phyloP scores from a whole-genome alignment of 1,139 yeast genomes.

The Taphrina communis region DNA sequence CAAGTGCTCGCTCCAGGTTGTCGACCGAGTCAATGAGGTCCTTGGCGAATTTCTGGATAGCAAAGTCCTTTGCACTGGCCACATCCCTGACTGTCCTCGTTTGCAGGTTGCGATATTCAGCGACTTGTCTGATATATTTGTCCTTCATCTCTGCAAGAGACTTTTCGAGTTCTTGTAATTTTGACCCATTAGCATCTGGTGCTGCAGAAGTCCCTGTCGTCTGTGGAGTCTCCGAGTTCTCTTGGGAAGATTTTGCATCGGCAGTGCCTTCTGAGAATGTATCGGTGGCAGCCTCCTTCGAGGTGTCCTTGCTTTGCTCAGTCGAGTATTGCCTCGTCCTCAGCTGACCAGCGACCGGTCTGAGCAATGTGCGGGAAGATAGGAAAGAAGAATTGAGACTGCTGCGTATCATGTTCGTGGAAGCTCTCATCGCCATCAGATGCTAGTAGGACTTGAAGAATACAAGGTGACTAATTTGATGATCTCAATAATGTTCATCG shows the following conservation, averaged over 20 bases:
- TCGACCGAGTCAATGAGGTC: constrained; percentile 89
- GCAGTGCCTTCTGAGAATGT: constrained; percentile 34
- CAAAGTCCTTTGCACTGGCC: constrained; percentile 86
- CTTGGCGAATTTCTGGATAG: constrained; percentile 89
- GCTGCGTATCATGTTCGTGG: constrained; percentile 7
- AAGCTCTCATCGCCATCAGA: constrained; percentile 4
- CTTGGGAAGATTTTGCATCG: constrained; percentile 9
- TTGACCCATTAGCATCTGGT: constrained; percentile 1
- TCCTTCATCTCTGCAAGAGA: constrained; percentile 55
- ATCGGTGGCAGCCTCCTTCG: constrained; percentile 32
- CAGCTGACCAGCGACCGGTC: not conserved
- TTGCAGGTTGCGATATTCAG: constrained; percentile 92
- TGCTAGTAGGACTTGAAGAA: not conserved
- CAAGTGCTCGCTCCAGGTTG: constrained; percentile 85
- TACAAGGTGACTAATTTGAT: not conserved
- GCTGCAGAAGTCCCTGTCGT: constrained; percentile 22
- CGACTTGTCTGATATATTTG: constrained; percentile 79
- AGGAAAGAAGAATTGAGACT: constrained; percentile 1
- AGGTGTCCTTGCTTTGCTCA: constrained; percentile 10
- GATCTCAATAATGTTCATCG: not conserved
- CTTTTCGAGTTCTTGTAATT: constrained; percentile 27
- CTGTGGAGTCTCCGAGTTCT: constrained; percentile 32
- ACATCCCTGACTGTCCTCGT: constrained; percentile 87
- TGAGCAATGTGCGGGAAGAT: not conserved
- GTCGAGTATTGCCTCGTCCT: constrained; percentile 18